Evolutionary conservation across 2,329 filamentous ascomycete genomes (phyloP), one percentile per base, ranked within the genome.

Genomic region (Orbilia ellipsospora): DNA sequence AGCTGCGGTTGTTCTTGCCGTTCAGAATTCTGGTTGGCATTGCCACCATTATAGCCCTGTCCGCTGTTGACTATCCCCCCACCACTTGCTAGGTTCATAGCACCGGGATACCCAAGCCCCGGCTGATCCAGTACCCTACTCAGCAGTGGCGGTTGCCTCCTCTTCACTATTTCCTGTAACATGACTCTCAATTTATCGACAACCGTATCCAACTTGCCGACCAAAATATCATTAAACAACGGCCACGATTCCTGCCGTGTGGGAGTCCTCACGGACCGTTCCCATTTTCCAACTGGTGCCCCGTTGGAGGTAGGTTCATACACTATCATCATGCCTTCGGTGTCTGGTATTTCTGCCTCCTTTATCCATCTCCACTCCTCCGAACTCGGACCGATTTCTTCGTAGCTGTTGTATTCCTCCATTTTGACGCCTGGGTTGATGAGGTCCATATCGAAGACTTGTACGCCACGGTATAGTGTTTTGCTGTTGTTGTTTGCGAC

Each of bases 401-500:
- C 31, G 42, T 64, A 75, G 31, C 48, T 52, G 23, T 50, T 31
- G 45, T 69, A 75, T 1, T 45, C 51, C 1, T 5, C 59, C 0
- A 75, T 20, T 20, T 75, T 31, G 10, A 75, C 31, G 3, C 52
- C 56, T 0, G 56, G 36, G 10, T 10, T 36, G 4, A 69, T 20
- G 6, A 40, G 13, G 6, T 13, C 36, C 2, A 75, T n/a, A 44
- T 75, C 72, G n/a, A 54, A 31, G 36, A 36, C 23, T 18, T 63
- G 61, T 4, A 65, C 52, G 31, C 72, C 72, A 2, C 72, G 57
- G 18, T 64, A 75, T 3, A n/a, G n/a, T 8, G 2, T 23, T 50
- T 15, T 1, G 4, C 8, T 18, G 7, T 42, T 23, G 18, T 36
- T 12, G 4, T 10, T 40, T 5, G 36, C 16, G 0, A 10, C 4